These are phyloP conservation scores for Aspergillus neotritici DNA, from an alignment of 2,329 filamentous ascomycete genomes.

Conservation along the genomic window DNA sequence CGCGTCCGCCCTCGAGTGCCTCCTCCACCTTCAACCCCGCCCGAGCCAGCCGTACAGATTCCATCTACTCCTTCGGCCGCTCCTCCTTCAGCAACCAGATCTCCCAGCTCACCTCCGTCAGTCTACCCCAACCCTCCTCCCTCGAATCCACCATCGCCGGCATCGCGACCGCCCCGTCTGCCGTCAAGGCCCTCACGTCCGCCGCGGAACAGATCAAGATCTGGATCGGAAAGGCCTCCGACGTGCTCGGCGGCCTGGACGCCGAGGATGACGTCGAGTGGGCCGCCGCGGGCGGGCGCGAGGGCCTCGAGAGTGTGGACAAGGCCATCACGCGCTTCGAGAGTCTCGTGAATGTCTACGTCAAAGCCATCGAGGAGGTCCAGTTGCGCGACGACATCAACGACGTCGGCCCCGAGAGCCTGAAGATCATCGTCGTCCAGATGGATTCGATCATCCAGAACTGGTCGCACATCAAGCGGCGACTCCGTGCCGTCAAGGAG, in stretches of 20 bases:
- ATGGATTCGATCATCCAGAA: constrained; percentile 83
- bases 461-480: constrained; percentile 75
- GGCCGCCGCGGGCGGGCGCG: constrained; percentile 74
- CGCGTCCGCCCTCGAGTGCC: constrained; percentile 25
- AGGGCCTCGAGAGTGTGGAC: constrained; percentile 53
- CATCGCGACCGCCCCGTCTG: constrained; percentile 78
- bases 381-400: constrained; percentile 73
- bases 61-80: constrained; percentile 88
- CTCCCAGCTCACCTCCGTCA: constrained; percentile 82
- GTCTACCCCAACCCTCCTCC: constrained; percentile 77
- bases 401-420: constrained; percentile 63
- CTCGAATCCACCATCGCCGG: constrained; percentile 77
- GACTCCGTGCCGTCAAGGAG: constrained; percentile 71
- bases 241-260: constrained; percentile 82
- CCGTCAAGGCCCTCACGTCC: constrained; percentile 73
- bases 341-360: constrained; percentile 83
- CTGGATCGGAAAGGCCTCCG: constrained; percentile 89
- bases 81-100: constrained; percentile 91
- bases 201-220: constrained; percentile 87
- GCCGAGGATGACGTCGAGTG: constrained; percentile 97
- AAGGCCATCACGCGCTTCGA: constrained; percentile 77
- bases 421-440: constrained; percentile 71
- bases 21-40: constrained; percentile 42
- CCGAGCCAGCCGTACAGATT: constrained; percentile 62
- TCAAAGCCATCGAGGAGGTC: constrained; percentile 86